These are phyloP conservation scores for Hyaloperonospora brassicae DNA, from an alignment of 352 stramenopile genomes.

Conservation along the genomic window DNA sequence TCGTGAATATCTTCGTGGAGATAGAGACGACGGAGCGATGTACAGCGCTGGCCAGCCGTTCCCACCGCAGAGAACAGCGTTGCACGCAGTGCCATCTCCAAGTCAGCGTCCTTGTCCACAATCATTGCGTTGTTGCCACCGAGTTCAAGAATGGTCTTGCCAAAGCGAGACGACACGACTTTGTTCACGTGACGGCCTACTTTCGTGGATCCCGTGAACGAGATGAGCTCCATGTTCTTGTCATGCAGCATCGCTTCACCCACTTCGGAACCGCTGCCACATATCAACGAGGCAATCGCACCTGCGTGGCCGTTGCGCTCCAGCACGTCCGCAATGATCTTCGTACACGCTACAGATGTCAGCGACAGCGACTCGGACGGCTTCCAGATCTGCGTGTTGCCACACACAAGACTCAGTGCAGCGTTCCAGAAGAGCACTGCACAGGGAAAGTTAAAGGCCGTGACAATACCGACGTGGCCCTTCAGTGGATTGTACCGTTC, in stretches of 20 bases:
- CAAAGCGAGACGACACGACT: constrained; percentile 84
- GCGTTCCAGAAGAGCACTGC: constrained; percentile 89
- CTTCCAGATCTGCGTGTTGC: constrained; percentile 91
- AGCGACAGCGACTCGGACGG: constrained; percentile 84
- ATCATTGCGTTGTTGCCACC: constrained; percentile 93
- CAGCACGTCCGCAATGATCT: constrained; percentile 86
- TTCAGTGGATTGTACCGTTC: constrained; percentile 90
- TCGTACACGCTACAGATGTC: constrained; percentile 86
- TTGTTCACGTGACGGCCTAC: constrained; percentile 84
- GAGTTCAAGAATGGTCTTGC: constrained; percentile 88
- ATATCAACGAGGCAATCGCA: constrained; percentile 82
- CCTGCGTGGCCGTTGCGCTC: constrained; percentile 78
- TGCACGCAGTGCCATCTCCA: constrained; percentile 85
- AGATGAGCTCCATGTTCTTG: constrained; percentile 84
- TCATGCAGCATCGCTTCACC: constrained; percentile 83
- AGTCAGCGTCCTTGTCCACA: constrained; percentile 85
- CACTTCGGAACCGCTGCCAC: constrained; percentile 67
- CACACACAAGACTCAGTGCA: constrained; percentile 83
- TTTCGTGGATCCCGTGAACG: constrained; percentile 87
- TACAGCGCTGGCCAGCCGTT: constrained; percentile 89
- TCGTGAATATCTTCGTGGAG: constrained; percentile 89
- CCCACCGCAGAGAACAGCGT: constrained; percentile 88
- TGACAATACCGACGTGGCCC: constrained; percentile 90
- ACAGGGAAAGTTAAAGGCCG: constrained; percentile 91
- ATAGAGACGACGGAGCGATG: constrained; percentile 86